A percentile compares a stretch with the other conserved stretches of the same genome.
These are phyloP conservation scores for Skeletonema potamos DNA, from an alignment of 108 stramenopile genomes.

Conservation along the genomic window DNA sequence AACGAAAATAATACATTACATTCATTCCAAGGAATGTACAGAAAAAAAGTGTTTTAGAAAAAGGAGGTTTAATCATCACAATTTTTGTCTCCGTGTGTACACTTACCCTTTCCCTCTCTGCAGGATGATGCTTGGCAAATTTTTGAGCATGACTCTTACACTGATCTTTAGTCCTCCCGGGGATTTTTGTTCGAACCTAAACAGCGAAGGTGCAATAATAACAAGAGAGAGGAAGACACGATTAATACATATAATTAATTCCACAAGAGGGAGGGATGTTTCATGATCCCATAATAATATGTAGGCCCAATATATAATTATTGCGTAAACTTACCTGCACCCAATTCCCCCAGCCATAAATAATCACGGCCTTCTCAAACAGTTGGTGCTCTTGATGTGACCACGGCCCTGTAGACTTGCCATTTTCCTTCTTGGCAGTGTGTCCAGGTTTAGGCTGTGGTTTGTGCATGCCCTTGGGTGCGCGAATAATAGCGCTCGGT, in stretches of 20 bases:
- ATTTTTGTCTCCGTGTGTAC: background rate
- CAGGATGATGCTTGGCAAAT: background rate
- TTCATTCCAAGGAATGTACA: background rate
- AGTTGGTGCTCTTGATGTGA: background rate
- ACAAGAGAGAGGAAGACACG: background rate
- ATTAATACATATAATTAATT: background rate
- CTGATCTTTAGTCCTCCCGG: background rate
- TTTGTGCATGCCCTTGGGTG: background rate
- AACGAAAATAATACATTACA: background rate
- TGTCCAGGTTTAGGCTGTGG: background rate
- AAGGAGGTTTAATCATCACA: background rate
- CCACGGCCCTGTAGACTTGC: background rate
- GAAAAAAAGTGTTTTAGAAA: background rate
- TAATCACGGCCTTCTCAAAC: background rate
- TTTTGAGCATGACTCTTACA: constrained; percentile 1
- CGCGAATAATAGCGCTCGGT: background rate
- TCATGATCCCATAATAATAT: no score
- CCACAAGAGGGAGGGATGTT: background rate
- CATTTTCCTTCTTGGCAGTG: background rate
- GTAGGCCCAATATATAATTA: background rate
- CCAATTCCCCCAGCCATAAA: background rate
- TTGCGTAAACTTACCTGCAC: background rate
- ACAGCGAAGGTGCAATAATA: no score
- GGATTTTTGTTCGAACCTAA: background rate
- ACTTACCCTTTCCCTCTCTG: background rate